Base-by-base conservation (phyloP, 1,284 basidiomycete species). In the Ustilago hordei region DNA sequence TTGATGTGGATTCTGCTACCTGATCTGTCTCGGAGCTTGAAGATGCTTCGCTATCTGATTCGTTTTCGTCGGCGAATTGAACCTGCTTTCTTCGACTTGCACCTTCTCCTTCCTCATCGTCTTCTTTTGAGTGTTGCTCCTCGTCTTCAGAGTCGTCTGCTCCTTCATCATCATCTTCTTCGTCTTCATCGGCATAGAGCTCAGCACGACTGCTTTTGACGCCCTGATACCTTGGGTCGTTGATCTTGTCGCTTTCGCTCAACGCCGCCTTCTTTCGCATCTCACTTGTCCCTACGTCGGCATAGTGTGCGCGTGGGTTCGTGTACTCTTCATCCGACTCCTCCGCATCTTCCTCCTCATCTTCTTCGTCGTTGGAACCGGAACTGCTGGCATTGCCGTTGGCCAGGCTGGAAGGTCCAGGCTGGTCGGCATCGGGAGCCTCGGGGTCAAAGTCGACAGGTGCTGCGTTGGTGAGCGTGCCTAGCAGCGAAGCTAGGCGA, bases 251-350 rank as follows among this genome's bases (percentile, higher is more conserved):
- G 58, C 72, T 74, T 50, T 84, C 81, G 55, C 76, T 77, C 19
- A 84, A 48, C 0, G 65, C 59, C 0, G 79, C 78, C 54, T 78
- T 78, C 32, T 78, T 79, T 23, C 81, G 69, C 70, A 84, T 69
- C 43, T 64, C 52, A 64, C 81, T 81, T 9, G 69, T 38, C 0
- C 60, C 79, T 0, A 84, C 75, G 38, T 81, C 70, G 9, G 79
- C 76, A 32, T 82, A 82, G 60, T 84, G 81, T 7, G 69, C 64
- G n/a, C 73, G 59, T 31, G 81, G 75, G 35, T 77, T 65, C 52
- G 62, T 63, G 39, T 60, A 55, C 11, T 66, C 55, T 17, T 66
- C 55, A 15, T 80, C 66, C 3, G 64, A 66, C 8, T 70, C 66
- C 17, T 69, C 59, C 0, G 55, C 66, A 12, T 73, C 55, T 1